Base-by-base conservation (phyloP, 306 rosid genomes). In the Crotalaria pallida region DNA sequence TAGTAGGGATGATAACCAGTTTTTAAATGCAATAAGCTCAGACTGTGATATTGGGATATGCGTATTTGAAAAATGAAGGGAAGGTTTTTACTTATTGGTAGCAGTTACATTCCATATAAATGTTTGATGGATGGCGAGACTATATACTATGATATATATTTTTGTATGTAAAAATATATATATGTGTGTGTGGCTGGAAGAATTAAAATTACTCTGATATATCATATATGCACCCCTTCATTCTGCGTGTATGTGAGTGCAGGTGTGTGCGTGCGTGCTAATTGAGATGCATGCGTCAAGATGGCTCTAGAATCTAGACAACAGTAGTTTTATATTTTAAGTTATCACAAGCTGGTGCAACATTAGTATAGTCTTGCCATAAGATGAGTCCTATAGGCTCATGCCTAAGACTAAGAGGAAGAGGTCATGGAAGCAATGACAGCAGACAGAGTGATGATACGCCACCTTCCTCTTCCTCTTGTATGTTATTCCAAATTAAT, bases 31-130 rank as follows among this genome's bases (percentile, higher is more conserved):
- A 38, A n/a, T n/a, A n/a, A 81, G 57, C 41, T 82, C 84, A 3
- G 98, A 88, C 61, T 79, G 88, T 80, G 99, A 87, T 74, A 79
- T 91, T 80, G 99, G 99, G 68, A 88, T 94, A 71, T 94, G 99
- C 88, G 73, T 91, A 73, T 94, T 94, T 81, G 97, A 94, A 69
- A 91, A 90, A 68, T 88, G 83, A 88, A 71, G 84, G 45, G 60
- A n/a, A 52, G 33, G 21, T 74, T 64, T 52, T n/a, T 65, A 50
- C 26, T n/a, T 58, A 50, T 24, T 49, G 61, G 67, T 49, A 47
- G 47, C 33, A 47, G 11, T 8, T 34, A 34, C 75, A 79, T 34
- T 58, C 71, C 66, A 69, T 71, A 68, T 78, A 36, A 81, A 64
- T 77, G 60, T 61, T 65, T 63, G 73, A 75, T 72, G 77, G 65